Conservation (phyloP, 805 yeast genomes). For the Nakazawaea molendinolei region DNA sequence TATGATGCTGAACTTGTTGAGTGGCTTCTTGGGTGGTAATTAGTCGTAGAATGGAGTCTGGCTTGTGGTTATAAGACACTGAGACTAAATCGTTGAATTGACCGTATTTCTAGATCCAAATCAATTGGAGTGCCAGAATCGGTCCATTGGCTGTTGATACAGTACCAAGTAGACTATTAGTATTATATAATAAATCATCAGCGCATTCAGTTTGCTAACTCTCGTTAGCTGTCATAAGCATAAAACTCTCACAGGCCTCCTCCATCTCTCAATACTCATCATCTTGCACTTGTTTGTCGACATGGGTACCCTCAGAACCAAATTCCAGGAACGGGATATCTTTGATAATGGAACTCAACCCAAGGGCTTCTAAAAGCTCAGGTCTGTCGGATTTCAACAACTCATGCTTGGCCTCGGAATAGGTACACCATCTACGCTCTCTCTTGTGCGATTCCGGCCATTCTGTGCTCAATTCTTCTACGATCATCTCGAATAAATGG, state of each 20-base stretch:
- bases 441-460: conserved; percentile 77
- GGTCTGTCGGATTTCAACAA: conserved; percentile 52
- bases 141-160: no score
- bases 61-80: no score
- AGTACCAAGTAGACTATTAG: no score
- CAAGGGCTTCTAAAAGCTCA: conserved; percentile 60
- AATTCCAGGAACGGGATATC: conserved; percentile 21
- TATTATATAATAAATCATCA: no score
- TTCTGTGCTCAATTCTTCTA: conserved; percentile 42
- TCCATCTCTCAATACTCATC: conserved; percentile 22
- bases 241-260: no score
- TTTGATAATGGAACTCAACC: conserved; percentile 43
- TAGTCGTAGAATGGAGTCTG: no score
- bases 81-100: no score
- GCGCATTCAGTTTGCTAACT: no score
- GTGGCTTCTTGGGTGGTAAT: conserved; percentile 49
- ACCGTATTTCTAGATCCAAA: no score
- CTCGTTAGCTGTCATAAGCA: no score
- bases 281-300: conserved; percentile 19
- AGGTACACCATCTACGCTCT: conserved; percentile 69
- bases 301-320: conserved; percentile 21
- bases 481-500: conserved; percentile 76
- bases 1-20: conserved; percentile 70
- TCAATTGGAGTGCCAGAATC: background rate
- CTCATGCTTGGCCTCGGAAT: conserved; percentile 58